Evolutionary conservation across 164 flowering plant genomes (phyloP).

Genomic region (Malania oleifera): DNA sequence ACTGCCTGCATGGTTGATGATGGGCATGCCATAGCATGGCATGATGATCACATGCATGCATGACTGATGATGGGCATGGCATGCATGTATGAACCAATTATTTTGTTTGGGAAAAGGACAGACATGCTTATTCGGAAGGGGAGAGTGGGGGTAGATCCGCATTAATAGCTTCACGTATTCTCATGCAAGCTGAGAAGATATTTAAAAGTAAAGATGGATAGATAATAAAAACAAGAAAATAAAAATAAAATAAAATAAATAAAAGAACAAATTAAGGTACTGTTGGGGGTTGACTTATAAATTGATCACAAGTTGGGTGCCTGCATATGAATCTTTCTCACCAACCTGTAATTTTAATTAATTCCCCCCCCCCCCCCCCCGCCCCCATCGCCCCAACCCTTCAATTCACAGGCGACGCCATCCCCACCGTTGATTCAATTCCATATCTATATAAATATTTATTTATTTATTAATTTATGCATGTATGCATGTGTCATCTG

Average conservation of each 20-base stretch:
- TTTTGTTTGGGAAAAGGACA: conserved; percentile 11
- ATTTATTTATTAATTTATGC: too few species aligned
- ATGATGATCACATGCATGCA: conserved; percentile 7
- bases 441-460: too few species aligned
- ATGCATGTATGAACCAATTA: background rate
- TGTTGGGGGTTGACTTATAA: conserved; percentile 38
- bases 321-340: conserved; percentile 18
- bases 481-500: too few species aligned
- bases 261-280: too few species aligned
- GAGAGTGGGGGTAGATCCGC: conserved; percentile 30
- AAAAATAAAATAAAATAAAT: too few species aligned
- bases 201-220: background rate
- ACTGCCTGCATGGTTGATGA: too few species aligned
- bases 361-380: too few species aligned
- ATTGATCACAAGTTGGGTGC: conserved; percentile 22
- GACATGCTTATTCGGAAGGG: conserved; percentile 21
- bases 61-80: too few species aligned
- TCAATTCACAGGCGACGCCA: conserved; percentile 13
- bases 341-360: conserved; percentile 19
- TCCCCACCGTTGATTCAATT: background rate
- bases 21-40: background rate
- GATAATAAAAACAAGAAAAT: conserved; percentile 9
- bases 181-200: conserved; percentile 10
- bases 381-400: too few species aligned
- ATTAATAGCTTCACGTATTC: conserved; percentile 31